These are phyloP conservation scores for Hypoxylon sp. DNA, from an alignment of 2,329 filamentous ascomycete genomes.

Conservation along the genomic window DNA sequence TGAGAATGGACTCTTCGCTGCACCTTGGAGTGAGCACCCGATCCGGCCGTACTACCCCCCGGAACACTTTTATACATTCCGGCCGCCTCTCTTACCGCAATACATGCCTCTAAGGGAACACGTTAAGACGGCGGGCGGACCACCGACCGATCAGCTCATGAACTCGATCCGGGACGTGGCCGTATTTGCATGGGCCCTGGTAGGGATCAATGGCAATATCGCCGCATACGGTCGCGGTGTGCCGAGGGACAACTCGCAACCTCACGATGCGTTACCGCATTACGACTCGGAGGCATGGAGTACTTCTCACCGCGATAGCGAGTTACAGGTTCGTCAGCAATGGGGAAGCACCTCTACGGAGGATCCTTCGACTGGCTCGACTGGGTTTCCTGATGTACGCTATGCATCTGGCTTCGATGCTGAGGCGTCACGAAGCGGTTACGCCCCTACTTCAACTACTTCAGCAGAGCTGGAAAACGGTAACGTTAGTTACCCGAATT, in stretches of 20 bases:
- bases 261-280: conserved; percentile 65
- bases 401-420: conserved; percentile 22
- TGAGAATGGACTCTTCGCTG: conserved; percentile 75
- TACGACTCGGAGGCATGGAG: conserved; percentile 59
- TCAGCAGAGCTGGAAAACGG: conserved; percentile 23
- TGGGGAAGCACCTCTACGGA: conserved; percentile 34
- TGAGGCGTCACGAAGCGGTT: conserved; percentile 27
- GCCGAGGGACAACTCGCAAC: conserved; percentile 69
- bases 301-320: conserved; percentile 46
- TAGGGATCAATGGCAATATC: conserved; percentile 80
- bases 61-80: conserved; percentile 54
- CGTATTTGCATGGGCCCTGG: conserved; percentile 86
- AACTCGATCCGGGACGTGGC: conserved; percentile 82
- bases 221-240: conserved; percentile 69
- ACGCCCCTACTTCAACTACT: conserved; percentile 17
- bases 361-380: conserved; percentile 15
- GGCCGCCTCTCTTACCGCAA: conserved; percentile 53
- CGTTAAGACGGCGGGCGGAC: conserved; percentile 59
- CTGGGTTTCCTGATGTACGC: conserved; percentile 9
- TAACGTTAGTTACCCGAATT: conserved; percentile 20
- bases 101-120: conserved; percentile 55
- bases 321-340: conserved; percentile 47
- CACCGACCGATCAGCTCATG: conserved; percentile 72
- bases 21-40: conserved; percentile 78
- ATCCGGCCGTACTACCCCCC: conserved; percentile 58